Conservation (phyloP, 129 eudicot species). For the Oenanthe sinensis region DNA sequence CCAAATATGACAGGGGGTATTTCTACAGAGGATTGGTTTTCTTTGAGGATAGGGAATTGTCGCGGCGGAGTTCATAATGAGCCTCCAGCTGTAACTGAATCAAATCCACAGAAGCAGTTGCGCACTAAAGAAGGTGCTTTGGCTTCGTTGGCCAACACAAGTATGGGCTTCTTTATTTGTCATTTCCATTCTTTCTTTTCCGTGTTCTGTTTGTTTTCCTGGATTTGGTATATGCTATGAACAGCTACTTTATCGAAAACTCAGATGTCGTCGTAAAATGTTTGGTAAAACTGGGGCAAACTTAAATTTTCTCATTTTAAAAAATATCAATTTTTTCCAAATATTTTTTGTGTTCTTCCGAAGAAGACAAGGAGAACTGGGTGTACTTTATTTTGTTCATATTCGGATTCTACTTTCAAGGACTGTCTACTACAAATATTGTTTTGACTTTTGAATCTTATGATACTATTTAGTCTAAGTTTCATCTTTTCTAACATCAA, state of each 20-base stretch:
- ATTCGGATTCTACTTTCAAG: not conserved
- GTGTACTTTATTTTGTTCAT: not conserved
- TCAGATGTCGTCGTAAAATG: not conserved
- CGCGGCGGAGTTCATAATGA: constrained; percentile 34
- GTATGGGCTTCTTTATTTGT: constrained; percentile 25
- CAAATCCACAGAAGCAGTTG: constrained; percentile 32
- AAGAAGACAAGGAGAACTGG: not conserved
- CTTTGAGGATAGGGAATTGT: constrained; percentile 73
- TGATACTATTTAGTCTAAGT: not conserved
- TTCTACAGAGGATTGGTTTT: constrained; percentile 76
- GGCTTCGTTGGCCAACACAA: constrained; percentile 46
- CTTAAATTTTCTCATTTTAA: too few relatives aligned
- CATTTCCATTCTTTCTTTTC: not conserved
- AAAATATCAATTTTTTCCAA: not conserved
- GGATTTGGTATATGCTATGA: not conserved
- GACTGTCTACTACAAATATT: not conserved
- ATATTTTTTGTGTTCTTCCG: not conserved
- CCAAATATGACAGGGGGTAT: constrained; percentile 48
- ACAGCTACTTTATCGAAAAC: not conserved
- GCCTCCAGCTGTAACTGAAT: constrained; percentile 32
- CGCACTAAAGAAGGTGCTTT: constrained; percentile 37
- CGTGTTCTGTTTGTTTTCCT: not conserved
- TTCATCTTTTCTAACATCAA: not conserved
- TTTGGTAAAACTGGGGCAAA: not conserved
- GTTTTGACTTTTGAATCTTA: not conserved